Evolutionary conservation across 164 flowering plant species (phyloP).

Genomic region (Brasenia schreberi): DNA sequence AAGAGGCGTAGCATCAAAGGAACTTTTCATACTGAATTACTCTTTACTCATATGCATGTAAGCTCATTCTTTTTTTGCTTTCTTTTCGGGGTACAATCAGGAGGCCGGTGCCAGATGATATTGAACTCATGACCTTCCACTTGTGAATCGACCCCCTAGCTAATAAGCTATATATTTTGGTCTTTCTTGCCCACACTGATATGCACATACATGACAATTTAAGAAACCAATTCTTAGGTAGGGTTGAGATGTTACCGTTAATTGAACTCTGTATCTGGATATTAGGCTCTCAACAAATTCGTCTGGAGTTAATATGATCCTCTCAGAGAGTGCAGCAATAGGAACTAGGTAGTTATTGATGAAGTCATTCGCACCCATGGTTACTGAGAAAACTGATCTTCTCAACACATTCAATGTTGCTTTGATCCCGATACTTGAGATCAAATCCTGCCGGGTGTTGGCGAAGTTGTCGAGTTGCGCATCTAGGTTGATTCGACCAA

Average conservation of each 20-base stretch:
- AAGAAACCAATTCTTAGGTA: background rate
- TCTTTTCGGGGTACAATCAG: too few relatives aligned
- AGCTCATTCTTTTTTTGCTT: too few relatives aligned
- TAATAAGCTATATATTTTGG: too few relatives aligned
- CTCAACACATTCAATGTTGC: slow-evolving; percentile 27
- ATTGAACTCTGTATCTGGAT: slow-evolving; percentile 41
- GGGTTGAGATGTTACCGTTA: slow-evolving; percentile 26
- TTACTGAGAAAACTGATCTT: slow-evolving; percentile 36
- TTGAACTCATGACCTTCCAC: too few relatives aligned
- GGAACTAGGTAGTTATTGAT: slow-evolving; percentile 59
- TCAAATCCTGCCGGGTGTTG: slow-evolving; percentile 58
- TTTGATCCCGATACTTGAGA: slow-evolving; percentile 25
- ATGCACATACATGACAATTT: too few relatives aligned
- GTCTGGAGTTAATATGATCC: slow-evolving; percentile 29
- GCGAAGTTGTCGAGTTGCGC: slow-evolving; percentile 67
- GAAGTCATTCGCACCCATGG: slow-evolving; percentile 74
- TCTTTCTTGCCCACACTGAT: too few relatives aligned
- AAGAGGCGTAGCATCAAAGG: too few relatives aligned
- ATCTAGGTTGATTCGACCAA: slow-evolving; percentile 58
- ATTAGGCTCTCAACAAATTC: slow-evolving; percentile 38
- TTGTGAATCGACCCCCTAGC: too few relatives aligned
- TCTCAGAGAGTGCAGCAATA: slow-evolving; percentile 19
- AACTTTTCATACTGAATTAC: too few relatives aligned
- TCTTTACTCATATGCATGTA: too few relatives aligned
- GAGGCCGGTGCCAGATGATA: too few relatives aligned